Conservation (phyloP, 768 basidiomycete species). For the Russula ochroleuca region DNA sequence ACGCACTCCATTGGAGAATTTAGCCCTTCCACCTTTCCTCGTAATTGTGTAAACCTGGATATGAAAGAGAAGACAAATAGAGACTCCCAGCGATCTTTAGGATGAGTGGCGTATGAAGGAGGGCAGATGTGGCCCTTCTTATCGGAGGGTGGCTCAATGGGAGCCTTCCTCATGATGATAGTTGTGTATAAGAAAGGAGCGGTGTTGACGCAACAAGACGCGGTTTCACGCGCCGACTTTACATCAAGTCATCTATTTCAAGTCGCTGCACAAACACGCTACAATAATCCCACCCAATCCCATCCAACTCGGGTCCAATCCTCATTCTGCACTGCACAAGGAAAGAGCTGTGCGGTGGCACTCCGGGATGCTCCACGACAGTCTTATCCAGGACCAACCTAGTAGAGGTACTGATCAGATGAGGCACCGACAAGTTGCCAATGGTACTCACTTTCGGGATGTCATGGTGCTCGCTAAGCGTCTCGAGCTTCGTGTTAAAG, state of each 20-base stretch:
- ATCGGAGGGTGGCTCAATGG: slow-evolving; percentile 34
- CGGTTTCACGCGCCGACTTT: slow-evolving; percentile 30
- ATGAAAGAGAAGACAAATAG: slow-evolving; percentile 84
- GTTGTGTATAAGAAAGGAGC: slow-evolving; percentile 15
- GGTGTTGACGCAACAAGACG: slow-evolving; percentile 28
- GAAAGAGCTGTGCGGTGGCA: no score
- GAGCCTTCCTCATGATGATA: slow-evolving; percentile 37
- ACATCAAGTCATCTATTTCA: slow-evolving; percentile 34
- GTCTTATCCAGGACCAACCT: slow-evolving; percentile 86
- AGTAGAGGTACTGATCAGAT: slow-evolving; percentile 14
- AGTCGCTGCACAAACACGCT: slow-evolving; percentile 35
- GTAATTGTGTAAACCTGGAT: slow-evolving; percentile 73
- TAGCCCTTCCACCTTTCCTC: slow-evolving; percentile 70
- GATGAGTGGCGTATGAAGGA: slow-evolving; percentile 62
- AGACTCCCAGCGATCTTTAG: slow-evolving; percentile 81
- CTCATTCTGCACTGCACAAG: neutral
- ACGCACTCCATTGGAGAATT: slow-evolving; percentile 83
- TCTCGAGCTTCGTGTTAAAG: slow-evolving; percentile 82
- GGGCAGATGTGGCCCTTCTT: slow-evolving; percentile 54
- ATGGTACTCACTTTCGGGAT: slow-evolving; percentile 70
- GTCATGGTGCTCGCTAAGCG: slow-evolving; percentile 89
- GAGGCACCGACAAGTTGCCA: slow-evolving; percentile 8
- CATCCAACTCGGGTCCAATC: no score
- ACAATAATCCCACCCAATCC: slow-evolving; percentile 28
- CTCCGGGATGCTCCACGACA: slow-evolving; percentile 23